Percentiles rank a stretch among this genome's conserved stretches.
Evolutionary conservation across 2,329 filamentous ascomycete species (phyloP).

Genomic region (Monosporascus sp.): DNA sequence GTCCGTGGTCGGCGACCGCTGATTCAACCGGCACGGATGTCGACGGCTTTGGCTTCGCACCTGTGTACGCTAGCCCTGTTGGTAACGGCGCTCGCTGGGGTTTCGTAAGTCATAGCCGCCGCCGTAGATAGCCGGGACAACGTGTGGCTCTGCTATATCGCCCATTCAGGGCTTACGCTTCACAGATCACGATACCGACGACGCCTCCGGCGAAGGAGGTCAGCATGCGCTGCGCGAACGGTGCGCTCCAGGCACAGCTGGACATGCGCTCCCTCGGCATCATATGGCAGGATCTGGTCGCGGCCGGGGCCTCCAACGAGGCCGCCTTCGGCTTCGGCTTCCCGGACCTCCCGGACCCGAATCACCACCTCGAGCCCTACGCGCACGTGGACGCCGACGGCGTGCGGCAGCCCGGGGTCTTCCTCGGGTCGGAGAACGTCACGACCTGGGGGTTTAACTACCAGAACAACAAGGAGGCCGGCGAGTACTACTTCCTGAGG

Average conservation of each 20-base stretch:
- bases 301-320: conserved; percentile 16
- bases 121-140: neutral
- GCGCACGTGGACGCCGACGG: conserved; percentile 11
- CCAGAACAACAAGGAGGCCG: conserved; percentile 14
- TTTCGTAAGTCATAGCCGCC: conserved; percentile 8
- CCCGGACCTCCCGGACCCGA: conserved; percentile 14
- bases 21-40: conserved; percentile 10
- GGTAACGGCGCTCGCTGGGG: conserved; percentile 14
- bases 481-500: conserved; percentile 16
- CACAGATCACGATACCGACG: conserved; percentile 13
- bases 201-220: conserved; percentile 4
- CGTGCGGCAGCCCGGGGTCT: conserved; percentile 9
- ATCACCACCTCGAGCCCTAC: conserved; percentile 15
- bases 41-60: conserved; percentile 11
- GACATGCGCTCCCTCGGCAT: conserved; percentile 9
- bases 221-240: conserved; percentile 10
- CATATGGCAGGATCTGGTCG: conserved; percentile 13
- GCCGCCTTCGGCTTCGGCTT: conserved; percentile 16
- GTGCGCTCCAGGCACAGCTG: conserved; percentile 12
- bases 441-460: conserved; percentile 19
- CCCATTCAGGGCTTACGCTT: too few relatives aligned
- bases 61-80: conserved; percentile 13
- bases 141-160: too few relatives aligned
- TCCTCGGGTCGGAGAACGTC: conserved; percentile 12
- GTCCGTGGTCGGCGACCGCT: conserved; percentile 5